Base-by-base conservation (phyloP, 345 rosid genomes). In the Populus deltoides region DNA sequence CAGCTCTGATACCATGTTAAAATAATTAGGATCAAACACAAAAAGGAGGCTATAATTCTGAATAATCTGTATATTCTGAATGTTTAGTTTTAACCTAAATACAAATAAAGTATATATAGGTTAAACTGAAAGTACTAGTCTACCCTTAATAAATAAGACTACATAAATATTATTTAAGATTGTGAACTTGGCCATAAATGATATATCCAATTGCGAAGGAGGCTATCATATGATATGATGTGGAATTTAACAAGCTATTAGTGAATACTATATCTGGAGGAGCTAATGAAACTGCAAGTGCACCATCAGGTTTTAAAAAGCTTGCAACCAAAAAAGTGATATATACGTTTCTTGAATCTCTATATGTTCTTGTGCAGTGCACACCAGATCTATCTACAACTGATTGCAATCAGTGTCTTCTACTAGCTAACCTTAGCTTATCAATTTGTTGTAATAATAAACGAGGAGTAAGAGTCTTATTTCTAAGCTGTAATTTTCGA, bases 351-450 rank as follows among this genome's bases (percentile, higher is more conserved):
- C 22, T 51, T 1, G 29, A 27, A 51, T 51, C 29, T 27, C 1
- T 27, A 27, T 27, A 27, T 1, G 29, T 76, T 20, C 80, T 83
- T 15, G 86, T 59, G 5, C 86, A 88, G 75, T 86, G 89, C 78
- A 83, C 86, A 12, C 89, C 87, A 5, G 92, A 92, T 73, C 63
- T 92, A 55, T 74, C 83, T 51, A 76, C 51, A 31, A 0, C 12
- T 35, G 84, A 86, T 1, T 31, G 93, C 73, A 51, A 71, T 12
- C 16, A 27, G 4, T 91, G 93, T 83, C 74, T 89, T 70, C 41
- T 35, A 2, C 31, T 4, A 24, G 76, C 78, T 45, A 55, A 70
- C 51, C 29, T 69, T 2, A 35, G n/a, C 4, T 35, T 79, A 62
- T 81, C 75, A 6, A 1, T 0, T 4, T 65, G 75, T 63, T 75